phyloP scores from a whole-genome alignment of 306 rosid genomes.

The Trifolium subterraneum region DNA sequence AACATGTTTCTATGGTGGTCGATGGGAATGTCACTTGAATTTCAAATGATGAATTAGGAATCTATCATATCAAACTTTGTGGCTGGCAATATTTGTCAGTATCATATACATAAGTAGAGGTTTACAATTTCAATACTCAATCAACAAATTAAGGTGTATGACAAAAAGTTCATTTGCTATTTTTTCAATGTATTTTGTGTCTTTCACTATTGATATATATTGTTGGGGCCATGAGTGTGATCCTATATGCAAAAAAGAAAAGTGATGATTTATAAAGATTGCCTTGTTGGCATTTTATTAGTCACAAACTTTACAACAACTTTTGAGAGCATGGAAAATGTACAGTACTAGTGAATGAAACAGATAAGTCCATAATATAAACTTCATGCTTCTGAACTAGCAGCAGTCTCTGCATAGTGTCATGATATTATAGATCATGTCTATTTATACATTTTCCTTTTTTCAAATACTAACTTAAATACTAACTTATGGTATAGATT shows the following conservation, averaged over 20 bases:
- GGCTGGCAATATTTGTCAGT: slow-evolving; percentile 23
- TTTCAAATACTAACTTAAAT: too few species aligned
- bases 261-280: slow-evolving; percentile 17
- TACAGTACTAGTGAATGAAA: too few species aligned
- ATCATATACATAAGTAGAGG: slow-evolving; percentile 20
- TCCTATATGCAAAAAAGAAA: slow-evolving; percentile 1
- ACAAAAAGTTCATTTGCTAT: background rate
- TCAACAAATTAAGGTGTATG: slow-evolving; percentile 15
- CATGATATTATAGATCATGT: too few species aligned
- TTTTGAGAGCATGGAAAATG: background rate
- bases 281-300: background rate
- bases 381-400: too few species aligned
- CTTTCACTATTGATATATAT: background rate
- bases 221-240: slow-evolving; percentile 13
- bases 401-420: too few species aligned
- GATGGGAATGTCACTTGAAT: slow-evolving; percentile 1
- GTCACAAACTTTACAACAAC: background rate
- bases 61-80: slow-evolving; percentile 38
- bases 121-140: slow-evolving; percentile 48
- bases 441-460: too few species aligned
- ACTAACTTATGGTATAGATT: too few species aligned
- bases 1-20: background rate
- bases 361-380: too few species aligned
- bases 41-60: slow-evolving; percentile 40
- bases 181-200: background rate